Percentiles rank a stretch among this genome's conserved stretches.
Conservation (phyloP, 495 filamentous ascomycete species). For the Lophiotrema nucula region DNA sequence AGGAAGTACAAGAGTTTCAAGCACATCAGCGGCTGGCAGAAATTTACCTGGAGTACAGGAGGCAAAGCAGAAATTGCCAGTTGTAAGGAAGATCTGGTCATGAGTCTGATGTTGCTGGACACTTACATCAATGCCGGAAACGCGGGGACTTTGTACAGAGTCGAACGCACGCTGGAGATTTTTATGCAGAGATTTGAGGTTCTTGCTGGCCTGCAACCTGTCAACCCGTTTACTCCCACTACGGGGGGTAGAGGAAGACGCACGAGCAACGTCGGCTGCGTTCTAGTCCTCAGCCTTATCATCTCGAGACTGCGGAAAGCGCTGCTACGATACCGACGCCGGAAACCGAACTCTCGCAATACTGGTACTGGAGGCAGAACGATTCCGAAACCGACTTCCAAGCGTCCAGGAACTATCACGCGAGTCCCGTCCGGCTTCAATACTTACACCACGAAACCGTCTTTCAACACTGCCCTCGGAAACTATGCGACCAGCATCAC, state of each 20-base stretch:
- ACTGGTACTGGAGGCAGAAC: not conserved
- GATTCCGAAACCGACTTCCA: not conserved
- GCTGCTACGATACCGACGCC: not conserved
- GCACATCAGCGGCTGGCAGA: constrained; percentile 5
- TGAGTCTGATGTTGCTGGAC: constrained; percentile 9
- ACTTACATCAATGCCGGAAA: too few species aligned
- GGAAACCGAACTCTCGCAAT: not conserved
- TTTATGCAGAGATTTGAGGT: constrained; percentile 8
- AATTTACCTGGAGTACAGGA: constrained; percentile 15
- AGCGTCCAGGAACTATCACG: not conserved
- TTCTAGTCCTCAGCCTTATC: constrained; percentile 10
- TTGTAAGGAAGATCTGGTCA: constrained; percentile 14
- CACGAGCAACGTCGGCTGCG: constrained; percentile 8
- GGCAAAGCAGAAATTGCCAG: constrained; percentile 26
- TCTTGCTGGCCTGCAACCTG: too few species aligned
- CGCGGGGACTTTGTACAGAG: too few species aligned
- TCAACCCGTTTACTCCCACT: too few species aligned
- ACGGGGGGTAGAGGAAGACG: too few species aligned
- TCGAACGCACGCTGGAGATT: constrained; percentile 17
- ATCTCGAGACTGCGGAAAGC: not conserved
- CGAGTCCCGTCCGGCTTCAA: constrained; percentile 15
- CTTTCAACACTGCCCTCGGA: not conserved
- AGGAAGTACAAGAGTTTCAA: constrained; percentile 13
- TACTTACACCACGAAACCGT: constrained; percentile 1
- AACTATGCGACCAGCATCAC: constrained; percentile 13